Evolutionary conservation across 495 filamentous ascomycete genomes (phyloP), one percentile per base, ranked within the genome.

Genomic region (Trichocladium uniseriatum): DNA sequence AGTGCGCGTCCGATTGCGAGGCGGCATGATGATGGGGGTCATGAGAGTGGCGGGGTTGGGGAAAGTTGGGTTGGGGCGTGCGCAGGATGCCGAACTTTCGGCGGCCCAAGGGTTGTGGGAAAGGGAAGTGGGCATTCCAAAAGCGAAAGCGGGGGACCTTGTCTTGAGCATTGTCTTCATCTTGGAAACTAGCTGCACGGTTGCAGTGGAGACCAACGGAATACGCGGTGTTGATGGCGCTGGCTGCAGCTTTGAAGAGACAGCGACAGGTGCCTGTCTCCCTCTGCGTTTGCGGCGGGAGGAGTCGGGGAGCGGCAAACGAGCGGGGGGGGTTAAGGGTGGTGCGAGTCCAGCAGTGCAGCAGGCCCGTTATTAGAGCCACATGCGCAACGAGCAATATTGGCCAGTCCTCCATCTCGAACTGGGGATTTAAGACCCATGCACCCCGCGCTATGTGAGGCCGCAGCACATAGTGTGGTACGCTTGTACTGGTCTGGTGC

Each of bases 141-240:
- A 59, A 55, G 54, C 19, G 51, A 59, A 60, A 59, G 51, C 49
- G 64, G 71, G 60, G 24, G 70, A 82, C 79, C 72, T 76, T 67
- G 79, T 71, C 57, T 68, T 79, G 39, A 69, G 56, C 61, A 70
- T 69, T 54, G 62, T 65, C 55, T 60, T 65, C 63, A 68, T 68
- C 48, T 52, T 53, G 20, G 32, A 38, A 29, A 50, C 51, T 22
- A 55, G 46, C 28, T 39, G 50, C 36, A 53, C 56, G 19, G 22
- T 39, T 27, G 45, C 51, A 51, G 50, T 11, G 38, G 37, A 43
- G 40, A 45, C 32, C 19, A 43, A 34, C 14, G 21, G 44, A 24
- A 36, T 24, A 36, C 29, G 49, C 48, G 35, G 43, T 49, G 51
- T 52, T 53, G 58, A 54, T 28, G 44, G 38, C 31, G 44, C n/a